Evolutionary conservation across 441 rosid species (phyloP), one percentile per base, ranked within the genome.

Genomic region (Theobroma grandiflorum): DNA sequence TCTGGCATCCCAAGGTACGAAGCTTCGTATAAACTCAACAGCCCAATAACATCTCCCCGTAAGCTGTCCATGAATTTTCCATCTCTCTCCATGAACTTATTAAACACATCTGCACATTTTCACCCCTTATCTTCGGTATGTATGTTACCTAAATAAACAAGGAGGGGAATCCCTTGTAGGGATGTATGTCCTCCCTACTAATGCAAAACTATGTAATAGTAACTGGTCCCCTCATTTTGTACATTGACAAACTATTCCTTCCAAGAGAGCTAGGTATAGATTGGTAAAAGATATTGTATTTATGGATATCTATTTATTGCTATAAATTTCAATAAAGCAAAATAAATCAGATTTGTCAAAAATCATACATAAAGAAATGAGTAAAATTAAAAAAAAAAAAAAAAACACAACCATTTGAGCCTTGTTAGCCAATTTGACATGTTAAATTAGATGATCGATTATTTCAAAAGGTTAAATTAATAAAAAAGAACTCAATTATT

Each of bases 161-260:
- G 31, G 31, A 26, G 31, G 31, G 31, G 31, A 26, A 26, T 26
- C 31, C 31, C 31, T 0, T 77, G 88, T 95, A n/a, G 98, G 99
- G 77, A 93, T 95, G 98, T 95, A 91, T 74, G 95, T 93, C 75
- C 96, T 93, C 84, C 99, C 99, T 16, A 89, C 98, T 0, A 53
- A 87, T 95, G 98, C 91, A 90, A 77, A 83, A 76, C 78, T 95
- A 89, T 80, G 76, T 91, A 3, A 82, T 82, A 58, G 83, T 96
- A 38, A 89, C 93, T 2, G 88, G 83, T 1, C 87, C 90, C 0
- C 84, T 95, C 72, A 91, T 92, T 76, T 65, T 79, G 7, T 91
- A 91, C 81, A 82, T 95, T 45, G 89, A 95, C 80, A 87, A 88
- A 63, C 92, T 93, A 80, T 95, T 89, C 82, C 86, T 65, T 55